Base-by-base conservation (phyloP, 2,329 filamentous ascomycete species). In the Periconia macrospinosa region DNA sequence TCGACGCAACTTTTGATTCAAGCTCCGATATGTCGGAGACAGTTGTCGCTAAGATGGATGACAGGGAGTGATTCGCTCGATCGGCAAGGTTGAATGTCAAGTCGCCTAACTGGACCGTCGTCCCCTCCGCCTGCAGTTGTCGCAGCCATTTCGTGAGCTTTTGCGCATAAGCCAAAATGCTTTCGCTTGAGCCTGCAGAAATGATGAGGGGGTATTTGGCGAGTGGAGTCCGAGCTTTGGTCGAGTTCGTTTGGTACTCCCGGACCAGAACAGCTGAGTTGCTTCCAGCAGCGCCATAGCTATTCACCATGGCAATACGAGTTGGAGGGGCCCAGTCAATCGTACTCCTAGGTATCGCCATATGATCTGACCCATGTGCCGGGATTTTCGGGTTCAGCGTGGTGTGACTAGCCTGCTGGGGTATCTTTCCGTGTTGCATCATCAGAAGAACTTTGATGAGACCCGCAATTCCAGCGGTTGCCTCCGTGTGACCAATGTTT, bases 401-500 rank as follows among this genome's bases (percentile, higher is more conserved):
- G 2, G 71, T 49, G 52, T 50, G 53, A 19, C 40, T 56, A 27
- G 63, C 55, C 30, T 60, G 56, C 2, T 51, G 54, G 5, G 61
- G 55, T 9, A 64, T 59, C 10, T 40, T 41, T 41, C 53, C 43
- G 37, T 65, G 41, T 41, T 55, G 18, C 9, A 62, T 50, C 58
- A 63, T 65, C 6, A 48, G 30, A 7, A 63, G 45, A 6, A 60
- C 49, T 41, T 63, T 65, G 13, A 72, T 53, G 13, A 75, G 44
- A 0, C 62, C 59, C 1, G 66, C 61, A 14, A 73, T 62, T 0
- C 74, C 74, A 0, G 73, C 69, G 0, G 68, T 63, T 0, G 62
- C 58, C 52, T 75, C 74, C 0, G 60, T 58, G 52, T 76, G 74
- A 0, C 74, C 74, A 8, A 75, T 60, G 1, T 62, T 53, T 2